phyloP scores from a whole-genome alignment of 805 yeast species.

The Candida vaughaniae region DNA sequence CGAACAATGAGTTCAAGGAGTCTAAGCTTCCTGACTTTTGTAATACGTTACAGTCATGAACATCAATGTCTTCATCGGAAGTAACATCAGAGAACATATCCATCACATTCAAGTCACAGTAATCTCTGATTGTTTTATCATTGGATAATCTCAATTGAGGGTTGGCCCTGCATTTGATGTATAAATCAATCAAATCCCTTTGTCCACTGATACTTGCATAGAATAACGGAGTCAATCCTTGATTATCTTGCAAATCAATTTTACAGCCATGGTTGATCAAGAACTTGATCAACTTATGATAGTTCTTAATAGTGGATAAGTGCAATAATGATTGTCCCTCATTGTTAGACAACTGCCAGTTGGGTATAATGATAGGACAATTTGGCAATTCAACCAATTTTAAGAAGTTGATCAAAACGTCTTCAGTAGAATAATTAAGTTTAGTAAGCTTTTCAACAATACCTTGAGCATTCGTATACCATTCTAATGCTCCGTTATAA shows the following conservation, averaged over 20 bases:
- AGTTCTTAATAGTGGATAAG: constrained; percentile 76
- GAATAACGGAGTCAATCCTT: constrained; percentile 86
- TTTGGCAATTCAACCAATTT: constrained; percentile 64
- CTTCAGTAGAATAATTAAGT: constrained; percentile 48
- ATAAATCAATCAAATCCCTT: constrained; percentile 58
- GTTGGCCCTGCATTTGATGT: constrained; percentile 65
- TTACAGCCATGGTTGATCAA: constrained; percentile 67
- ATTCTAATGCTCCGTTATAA: constrained; percentile 22
- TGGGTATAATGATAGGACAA: constrained; percentile 60
- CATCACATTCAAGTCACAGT: constrained; percentile 45
- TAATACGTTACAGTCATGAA: constrained; percentile 16
- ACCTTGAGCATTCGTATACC: constrained; percentile 54
- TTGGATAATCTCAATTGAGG: constrained; percentile 50
- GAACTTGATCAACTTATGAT: constrained; percentile 56
- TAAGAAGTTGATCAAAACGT: constrained; percentile 48
- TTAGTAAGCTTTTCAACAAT: constrained; percentile 49
- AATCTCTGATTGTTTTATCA: constrained; percentile 43
- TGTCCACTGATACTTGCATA: constrained; percentile 79
- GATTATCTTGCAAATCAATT: constrained; percentile 69
- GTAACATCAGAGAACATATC: constrained; percentile 32
- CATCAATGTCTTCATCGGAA: not conserved
- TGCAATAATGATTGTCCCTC: constrained; percentile 91
- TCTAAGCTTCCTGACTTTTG: constrained; percentile 36
- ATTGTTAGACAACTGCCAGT: constrained; percentile 75
- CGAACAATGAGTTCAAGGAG: constrained; percentile 40